Evolutionary conservation across 1,139 yeast species (phyloP).

Genomic region (Blastobotrys capitulatus): DNA sequence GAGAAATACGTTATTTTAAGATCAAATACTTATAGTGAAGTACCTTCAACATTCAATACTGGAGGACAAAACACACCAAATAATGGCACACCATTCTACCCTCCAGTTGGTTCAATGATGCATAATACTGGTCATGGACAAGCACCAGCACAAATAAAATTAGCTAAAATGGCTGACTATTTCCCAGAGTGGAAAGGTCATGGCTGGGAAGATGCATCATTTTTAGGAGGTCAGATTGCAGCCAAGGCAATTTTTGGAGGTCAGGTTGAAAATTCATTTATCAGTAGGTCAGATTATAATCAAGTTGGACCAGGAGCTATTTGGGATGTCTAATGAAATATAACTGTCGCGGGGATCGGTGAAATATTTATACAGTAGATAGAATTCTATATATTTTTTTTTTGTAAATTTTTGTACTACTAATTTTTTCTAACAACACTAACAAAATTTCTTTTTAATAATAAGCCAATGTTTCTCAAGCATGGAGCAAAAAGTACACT

Average conservation of each 20-base stretch:
- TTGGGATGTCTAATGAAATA: conserved; percentile 41
- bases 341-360: neutral
- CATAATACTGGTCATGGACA: conserved; percentile 42
- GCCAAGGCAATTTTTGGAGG: conserved; percentile 74
- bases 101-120: conserved; percentile 16
- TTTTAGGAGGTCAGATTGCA: conserved; percentile 83
- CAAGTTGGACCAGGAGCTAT: conserved; percentile 68
- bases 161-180: conserved; percentile 78
- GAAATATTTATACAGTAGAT: neutral
- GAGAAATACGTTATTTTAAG: conserved; percentile 50
- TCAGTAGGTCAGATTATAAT: conserved; percentile 67
- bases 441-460: neutral
- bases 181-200: conserved; percentile 93
- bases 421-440: neutral
- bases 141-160: conserved; percentile 68
- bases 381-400: neutral
- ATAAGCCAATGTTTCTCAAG: neutral
- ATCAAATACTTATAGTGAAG: conserved; percentile 34
- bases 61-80: conserved; percentile 34
- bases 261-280: conserved; percentile 56
- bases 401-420: neutral
- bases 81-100: conserved; percentile 24
- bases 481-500: conserved; percentile 2
- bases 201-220: conserved; percentile 70
- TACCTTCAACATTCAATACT: conserved; percentile 35